Evolutionary conservation across 805 yeast genomes (phyloP).

Genomic region (Lipomyces orientalis): DNA sequence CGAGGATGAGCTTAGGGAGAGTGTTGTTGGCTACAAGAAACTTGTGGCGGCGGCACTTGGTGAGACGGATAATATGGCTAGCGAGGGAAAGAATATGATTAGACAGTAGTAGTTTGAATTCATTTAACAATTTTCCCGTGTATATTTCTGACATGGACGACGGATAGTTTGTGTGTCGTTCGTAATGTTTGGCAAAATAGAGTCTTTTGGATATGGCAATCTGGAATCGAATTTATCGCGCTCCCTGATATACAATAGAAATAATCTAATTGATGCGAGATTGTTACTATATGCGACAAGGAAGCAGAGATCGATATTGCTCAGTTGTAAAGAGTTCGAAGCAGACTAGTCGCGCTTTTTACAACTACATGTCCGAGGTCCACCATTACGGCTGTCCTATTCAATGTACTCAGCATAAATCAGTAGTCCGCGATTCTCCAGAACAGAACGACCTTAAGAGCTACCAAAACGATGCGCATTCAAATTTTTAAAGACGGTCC

Average conservation of each 20-base stretch:
- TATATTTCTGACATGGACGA: not conserved
- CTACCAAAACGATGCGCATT: not conserved
- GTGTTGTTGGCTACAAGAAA: slow-evolving; percentile 60
- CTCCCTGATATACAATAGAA: too few species aligned
- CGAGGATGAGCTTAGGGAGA: slow-evolving; percentile 53
- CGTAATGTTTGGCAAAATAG: not conserved
- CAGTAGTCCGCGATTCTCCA: not conserved
- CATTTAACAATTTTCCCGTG: not conserved
- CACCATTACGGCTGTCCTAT: too few species aligned
- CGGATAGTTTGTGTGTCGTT: not conserved
- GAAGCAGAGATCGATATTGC: too few species aligned
- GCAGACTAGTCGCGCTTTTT: too few species aligned
- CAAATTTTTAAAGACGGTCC: too few species aligned
- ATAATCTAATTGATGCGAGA: too few species aligned
- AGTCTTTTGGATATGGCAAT: not conserved
- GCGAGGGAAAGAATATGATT: not conserved
- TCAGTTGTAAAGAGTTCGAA: too few species aligned
- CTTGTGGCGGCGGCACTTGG: slow-evolving; percentile 44
- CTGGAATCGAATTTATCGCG: too few species aligned
- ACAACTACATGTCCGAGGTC: too few species aligned
- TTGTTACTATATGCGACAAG: too few species aligned
- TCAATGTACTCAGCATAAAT: not conserved
- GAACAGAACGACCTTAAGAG: not conserved
- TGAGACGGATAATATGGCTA: not conserved
- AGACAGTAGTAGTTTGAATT: not conserved